Evolutionary conservation across 345 rosid species (phyloP), one percentile per base, ranked within the genome.

Genomic region (Boechera divaricarpa): DNA sequence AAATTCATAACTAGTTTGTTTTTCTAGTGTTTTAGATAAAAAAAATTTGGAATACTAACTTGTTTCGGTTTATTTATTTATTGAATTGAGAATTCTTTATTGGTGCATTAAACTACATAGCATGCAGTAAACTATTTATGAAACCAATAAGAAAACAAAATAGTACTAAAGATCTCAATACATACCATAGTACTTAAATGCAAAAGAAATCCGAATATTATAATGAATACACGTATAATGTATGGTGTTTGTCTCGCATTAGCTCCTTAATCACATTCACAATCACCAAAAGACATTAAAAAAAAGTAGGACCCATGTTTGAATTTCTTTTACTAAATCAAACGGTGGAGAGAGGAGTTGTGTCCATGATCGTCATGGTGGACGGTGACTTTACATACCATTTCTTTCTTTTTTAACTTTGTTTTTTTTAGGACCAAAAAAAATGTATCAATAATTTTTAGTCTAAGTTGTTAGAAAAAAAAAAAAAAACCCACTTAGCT

Each of bases 341-440:
- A 28, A 79, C 42, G 79, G 83, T 63, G 82, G 70, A 75, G 70
- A 77, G 67, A 79, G 70, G 47, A 76, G 67, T 69, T 65, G 82
- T 81, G 87, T 81, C 86, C 83, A 80, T 67, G 85, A 80, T 80
- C 77, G 15, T 71, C 83, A 71, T 66, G 81, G 24, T 13, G 68
- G 60, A 42, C 54, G 82, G 79, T 81, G 87, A 59, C 78, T 68
- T 73, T 81, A 67, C 81, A 52, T 66, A 16, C 82, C 75, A 52
- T 44, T 53, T 62, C 78, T 73, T 78, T 78, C 57, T 39, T n/a
- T 45, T 47, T 48, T 33, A 26, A 12, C n/a, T 73, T 42, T 41
- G 0, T 41, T 52, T 62, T 8, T 44, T 54, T 64, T 58, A 0
- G 57, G 1, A 45, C 28, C 24, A 1, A 7, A 11, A 48, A 13